Percentiles rank a stretch among this genome's conserved stretches.
Evolutionary conservation across 164 flowering plant species (phyloP).

Genomic region (Magnolia sinica): DNA sequence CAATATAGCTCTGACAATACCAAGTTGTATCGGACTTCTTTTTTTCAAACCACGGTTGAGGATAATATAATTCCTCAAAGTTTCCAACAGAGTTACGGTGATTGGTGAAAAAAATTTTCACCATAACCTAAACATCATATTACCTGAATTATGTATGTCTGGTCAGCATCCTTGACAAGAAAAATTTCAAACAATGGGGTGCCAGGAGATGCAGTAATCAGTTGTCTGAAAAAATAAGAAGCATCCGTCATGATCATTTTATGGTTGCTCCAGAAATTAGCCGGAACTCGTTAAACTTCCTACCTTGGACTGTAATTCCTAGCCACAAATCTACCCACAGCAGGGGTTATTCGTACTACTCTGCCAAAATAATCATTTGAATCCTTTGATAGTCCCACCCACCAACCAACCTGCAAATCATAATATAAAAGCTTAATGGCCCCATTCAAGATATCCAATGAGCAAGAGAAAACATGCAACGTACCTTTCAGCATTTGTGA

Average conservation of each 20-base stretch:
- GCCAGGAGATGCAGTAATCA: conserved; percentile 80
- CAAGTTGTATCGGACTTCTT: background rate
- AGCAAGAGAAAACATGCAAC: background rate
- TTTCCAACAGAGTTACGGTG: background rate
- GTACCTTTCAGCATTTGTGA: background rate
- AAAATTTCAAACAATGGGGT: conserved; percentile 88
- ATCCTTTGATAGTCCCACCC: conserved; percentile 84
- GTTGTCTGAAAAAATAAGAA: conserved; percentile 57
- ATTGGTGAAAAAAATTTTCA: background rate
- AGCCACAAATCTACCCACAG: conserved; percentile 83
- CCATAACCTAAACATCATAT: conserved; percentile 9
- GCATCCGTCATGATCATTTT: conserved; percentile 10
- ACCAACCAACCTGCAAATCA: conserved; percentile 85
- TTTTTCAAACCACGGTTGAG: background rate
- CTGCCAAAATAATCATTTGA: conserved; percentile 84
- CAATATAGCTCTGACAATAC: no score
- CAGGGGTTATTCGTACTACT: conserved; percentile 74
- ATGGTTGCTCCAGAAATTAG: background rate
- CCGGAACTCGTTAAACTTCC: conserved; percentile 5
- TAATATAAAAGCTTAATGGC: background rate
- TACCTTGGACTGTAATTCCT: conserved; percentile 89
- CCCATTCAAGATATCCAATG: background rate
- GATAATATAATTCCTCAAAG: background rate
- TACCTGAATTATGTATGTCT: conserved; percentile 75
- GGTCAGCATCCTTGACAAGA: conserved; percentile 69